These are phyloP conservation scores for Nicotiana rustica DNA, from an alignment of 305 asterid genomes.

Conservation along the genomic window DNA sequence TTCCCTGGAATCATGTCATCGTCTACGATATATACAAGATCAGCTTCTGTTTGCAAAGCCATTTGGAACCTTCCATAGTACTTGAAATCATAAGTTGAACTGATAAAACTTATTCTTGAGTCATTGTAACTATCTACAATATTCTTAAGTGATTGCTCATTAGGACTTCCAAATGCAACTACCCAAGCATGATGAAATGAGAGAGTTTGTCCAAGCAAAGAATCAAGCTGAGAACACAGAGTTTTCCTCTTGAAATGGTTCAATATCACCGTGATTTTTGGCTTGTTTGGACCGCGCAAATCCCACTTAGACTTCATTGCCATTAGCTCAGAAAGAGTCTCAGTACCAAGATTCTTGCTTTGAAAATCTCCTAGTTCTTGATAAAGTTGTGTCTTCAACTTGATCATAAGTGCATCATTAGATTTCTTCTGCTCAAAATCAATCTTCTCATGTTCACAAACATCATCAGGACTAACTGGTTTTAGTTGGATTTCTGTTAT, in stretches of 20 bases:
- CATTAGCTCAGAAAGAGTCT: constrained; percentile 67
- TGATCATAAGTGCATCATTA: constrained; percentile 68
- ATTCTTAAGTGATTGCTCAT: constrained; percentile 54
- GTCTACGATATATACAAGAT: constrained; percentile 78
- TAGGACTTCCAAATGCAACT: constrained; percentile 90
- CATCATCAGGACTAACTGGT: constrained; percentile 48
- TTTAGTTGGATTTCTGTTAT: constrained; percentile 23
- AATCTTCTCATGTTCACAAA: constrained; percentile 77
- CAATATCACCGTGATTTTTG: constrained; percentile 71
- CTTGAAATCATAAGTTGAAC: constrained; percentile 86
- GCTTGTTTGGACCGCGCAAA: constrained; percentile 45
- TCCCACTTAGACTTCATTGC: constrained; percentile 82
- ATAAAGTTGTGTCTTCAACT: constrained; percentile 73
- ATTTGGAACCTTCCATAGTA: constrained; percentile 93
- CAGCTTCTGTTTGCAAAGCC: constrained; percentile 90
- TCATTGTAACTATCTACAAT: constrained; percentile 72
- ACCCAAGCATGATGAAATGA: constrained; percentile 92
- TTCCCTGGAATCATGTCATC: constrained; percentile 95
- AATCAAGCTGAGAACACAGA: constrained; percentile 79
- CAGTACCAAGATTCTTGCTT: constrained; percentile 51
- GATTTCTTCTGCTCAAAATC: constrained; percentile 87
- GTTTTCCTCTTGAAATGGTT: constrained; percentile 93
- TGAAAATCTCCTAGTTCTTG: constrained; percentile 68
- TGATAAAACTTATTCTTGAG: constrained; percentile 72
- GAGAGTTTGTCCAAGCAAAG: constrained; percentile 74